Percentiles rank a stretch among this genome's conserved stretches.
Evolutionary conservation across 2,329 filamentous ascomycete genomes (phyloP).

Genomic region (Pseudophaeomoniella oleicola): DNA sequence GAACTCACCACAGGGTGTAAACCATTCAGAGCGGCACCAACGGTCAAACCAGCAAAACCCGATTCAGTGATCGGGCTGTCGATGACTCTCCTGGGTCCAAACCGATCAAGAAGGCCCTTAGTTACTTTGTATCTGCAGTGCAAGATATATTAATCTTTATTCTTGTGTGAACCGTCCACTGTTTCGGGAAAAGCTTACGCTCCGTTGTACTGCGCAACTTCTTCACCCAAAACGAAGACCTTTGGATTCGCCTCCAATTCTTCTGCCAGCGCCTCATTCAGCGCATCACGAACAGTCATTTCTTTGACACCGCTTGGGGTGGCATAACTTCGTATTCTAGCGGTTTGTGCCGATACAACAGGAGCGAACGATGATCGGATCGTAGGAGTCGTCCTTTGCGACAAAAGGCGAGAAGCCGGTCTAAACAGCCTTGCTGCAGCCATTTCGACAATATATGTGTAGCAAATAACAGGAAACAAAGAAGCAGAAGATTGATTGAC

Average conservation of each 20-base stretch:
- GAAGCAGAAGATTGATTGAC: constrained; percentile 29
- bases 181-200: constrained; percentile 40
- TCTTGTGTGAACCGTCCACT: background rate
- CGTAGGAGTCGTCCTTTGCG: constrained; percentile 35
- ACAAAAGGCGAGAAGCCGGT: constrained; percentile 48
- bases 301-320: constrained; percentile 58
- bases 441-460: constrained; percentile 24
- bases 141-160: background rate
- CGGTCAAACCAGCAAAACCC: constrained; percentile 83
- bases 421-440: constrained; percentile 47
- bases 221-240: constrained; percentile 92
- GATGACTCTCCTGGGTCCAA: constrained; percentile 93
- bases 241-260: constrained; percentile 90
- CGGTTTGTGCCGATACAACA: constrained; percentile 31
- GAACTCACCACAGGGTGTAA: constrained; percentile 77
- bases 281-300: constrained; percentile 89
- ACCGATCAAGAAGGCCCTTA: constrained; percentile 90
- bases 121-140: constrained; percentile 76
- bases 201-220: constrained; percentile 99
- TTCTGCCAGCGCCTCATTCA: constrained; percentile 96
- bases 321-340: constrained; percentile 40
- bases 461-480: constrained; percentile 23
- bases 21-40: constrained; percentile 87
- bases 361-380: constrained; percentile 40
- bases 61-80: constrained; percentile 97